These are phyloP conservation scores for Cystobasidium onofrii DNA, from an alignment of 768 basidiomycete species.

Conservation along the genomic window DNA sequence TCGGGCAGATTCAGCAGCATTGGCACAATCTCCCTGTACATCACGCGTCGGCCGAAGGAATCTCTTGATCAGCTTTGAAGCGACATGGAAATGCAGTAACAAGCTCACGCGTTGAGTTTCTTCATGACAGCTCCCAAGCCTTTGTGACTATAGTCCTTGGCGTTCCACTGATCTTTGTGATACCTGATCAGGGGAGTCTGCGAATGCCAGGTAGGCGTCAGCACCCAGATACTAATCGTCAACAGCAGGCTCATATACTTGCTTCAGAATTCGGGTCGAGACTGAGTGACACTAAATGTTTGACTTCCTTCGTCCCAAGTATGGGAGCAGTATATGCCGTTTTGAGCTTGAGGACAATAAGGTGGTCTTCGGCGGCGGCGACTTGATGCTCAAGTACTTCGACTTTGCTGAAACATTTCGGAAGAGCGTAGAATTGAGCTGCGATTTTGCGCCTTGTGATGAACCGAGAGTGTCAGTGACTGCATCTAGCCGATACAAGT, in stretches of 20 bases:
- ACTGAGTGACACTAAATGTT: constrained; percentile 10
- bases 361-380: not conserved
- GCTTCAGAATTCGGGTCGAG: not conserved
- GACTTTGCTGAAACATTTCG: constrained; percentile 17
- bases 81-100: not conserved
- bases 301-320: constrained; percentile 24
- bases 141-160: constrained; percentile 24
- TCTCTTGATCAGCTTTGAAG: too few relatives aligned
- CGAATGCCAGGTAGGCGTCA: too few relatives aligned
- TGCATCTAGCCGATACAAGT: too few relatives aligned
- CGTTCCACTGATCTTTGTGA: constrained; percentile 31
- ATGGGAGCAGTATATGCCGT: constrained; percentile 21
- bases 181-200: constrained; percentile 10
- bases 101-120: constrained; percentile 11
- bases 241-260: not conserved
- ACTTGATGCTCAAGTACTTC: constrained; percentile 18
- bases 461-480: not conserved
- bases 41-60: too few relatives aligned
- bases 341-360: constrained; percentile 5
- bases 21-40: constrained; percentile 18
- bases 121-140: constrained; percentile 22
- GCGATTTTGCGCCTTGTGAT: constrained; percentile 5
- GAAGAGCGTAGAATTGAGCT: constrained; percentile 24
- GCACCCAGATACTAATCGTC: too few relatives aligned
- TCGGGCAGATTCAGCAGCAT: constrained; percentile 18